Evolutionary conservation across 768 basidiomycete genomes (phyloP).

Genomic region (Trametes villosa): DNA sequence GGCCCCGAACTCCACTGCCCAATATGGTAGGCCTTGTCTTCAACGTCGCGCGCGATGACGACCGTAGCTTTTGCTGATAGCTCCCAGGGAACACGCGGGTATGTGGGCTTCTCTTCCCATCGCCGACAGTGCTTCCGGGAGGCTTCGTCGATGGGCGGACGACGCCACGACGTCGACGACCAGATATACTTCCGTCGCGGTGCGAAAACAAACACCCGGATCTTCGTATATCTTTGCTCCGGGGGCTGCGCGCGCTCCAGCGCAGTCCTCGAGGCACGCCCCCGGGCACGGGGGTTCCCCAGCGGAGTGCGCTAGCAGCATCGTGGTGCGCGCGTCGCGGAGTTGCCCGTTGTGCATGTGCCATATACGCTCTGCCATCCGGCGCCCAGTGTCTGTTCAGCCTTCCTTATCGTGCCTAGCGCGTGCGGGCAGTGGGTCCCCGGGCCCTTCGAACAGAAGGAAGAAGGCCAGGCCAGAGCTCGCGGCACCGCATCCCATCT

Average conservation of each 20-base stretch:
- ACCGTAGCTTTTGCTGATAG: background rate
- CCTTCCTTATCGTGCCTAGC: constrained; percentile 18
- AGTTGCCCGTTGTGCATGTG: constrained; percentile 14
- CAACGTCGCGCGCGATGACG: background rate
- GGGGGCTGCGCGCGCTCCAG: constrained; percentile 2
- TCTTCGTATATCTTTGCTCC: constrained; percentile 6
- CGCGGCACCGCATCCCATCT: constrained; percentile 13
- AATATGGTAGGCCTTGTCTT: background rate
- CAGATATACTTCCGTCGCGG: background rate
- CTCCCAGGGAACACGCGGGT: background rate
- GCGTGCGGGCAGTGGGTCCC: constrained; percentile 8
- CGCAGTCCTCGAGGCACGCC: constrained; percentile 2
- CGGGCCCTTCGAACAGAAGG: constrained; percentile 11
- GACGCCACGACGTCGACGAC: constrained; percentile 7
- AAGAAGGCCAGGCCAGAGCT: constrained; percentile 5
- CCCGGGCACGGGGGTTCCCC: background rate
- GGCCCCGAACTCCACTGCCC: background rate
- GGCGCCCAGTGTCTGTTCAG: constrained; percentile 15
- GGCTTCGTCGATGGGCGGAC: background rate
- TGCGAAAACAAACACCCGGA: constrained; percentile 6
- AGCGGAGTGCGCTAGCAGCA: constrained; percentile 5
- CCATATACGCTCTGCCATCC: background rate
- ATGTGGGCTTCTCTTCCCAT: background rate
- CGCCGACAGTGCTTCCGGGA: background rate
- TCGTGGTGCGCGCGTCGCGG: constrained; percentile 7